Base-by-base conservation (phyloP, 495 filamentous ascomycete genomes). In the Cladorrhinum samala region DNA sequence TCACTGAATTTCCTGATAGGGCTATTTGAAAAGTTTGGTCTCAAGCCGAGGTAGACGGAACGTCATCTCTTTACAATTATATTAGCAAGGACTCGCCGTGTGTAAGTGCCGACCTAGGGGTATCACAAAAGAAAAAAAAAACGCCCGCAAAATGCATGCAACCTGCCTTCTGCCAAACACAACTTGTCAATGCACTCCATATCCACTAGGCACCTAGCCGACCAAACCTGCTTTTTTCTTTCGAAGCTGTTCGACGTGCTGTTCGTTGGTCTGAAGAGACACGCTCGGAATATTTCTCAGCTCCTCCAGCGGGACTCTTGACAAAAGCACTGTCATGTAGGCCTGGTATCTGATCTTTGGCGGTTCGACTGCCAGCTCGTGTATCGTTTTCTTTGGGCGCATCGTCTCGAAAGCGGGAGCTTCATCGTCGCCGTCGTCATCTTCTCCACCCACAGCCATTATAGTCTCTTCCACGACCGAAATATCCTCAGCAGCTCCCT, bases 381-480 rank as follows among this genome's bases (percentile, higher is more conserved):
- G 72, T 9, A 75, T 69, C 1, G 68, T 77, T 17, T 41, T 41
- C n/a, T 9, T 14, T 51, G 72, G 67, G 8, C 30, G 30, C 74
- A 82, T 77, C 14, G 67, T 68, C 67, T 84, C 76, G 56, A 84
- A 87, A 9, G n/a, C n/a, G n/a, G n/a, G n/a, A n/a, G n/a, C n/a
- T n/a, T 75, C 76, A 25, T 73, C 79, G 23, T 76, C 73, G 6
- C 66, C 70, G 13, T 57, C 68, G 2, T 65, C 64, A 3, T 58
- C 58, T 24, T 61, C 65, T 9, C 47, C 46, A 9, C 48, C 63
- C 0, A 63, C 44, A 43, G 57, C 60, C 49, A 64, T 50, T 13
- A 57, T 42, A 14, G 68, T 72, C 16, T 77, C 74, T 47, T 72
- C 66, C 21, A 75, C 67, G 17, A 69, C 52, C 14, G 63, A n/a